Evolutionary conservation across 495 filamentous ascomycete species (phyloP).

Genomic region (Ramalina intermedia): DNA sequence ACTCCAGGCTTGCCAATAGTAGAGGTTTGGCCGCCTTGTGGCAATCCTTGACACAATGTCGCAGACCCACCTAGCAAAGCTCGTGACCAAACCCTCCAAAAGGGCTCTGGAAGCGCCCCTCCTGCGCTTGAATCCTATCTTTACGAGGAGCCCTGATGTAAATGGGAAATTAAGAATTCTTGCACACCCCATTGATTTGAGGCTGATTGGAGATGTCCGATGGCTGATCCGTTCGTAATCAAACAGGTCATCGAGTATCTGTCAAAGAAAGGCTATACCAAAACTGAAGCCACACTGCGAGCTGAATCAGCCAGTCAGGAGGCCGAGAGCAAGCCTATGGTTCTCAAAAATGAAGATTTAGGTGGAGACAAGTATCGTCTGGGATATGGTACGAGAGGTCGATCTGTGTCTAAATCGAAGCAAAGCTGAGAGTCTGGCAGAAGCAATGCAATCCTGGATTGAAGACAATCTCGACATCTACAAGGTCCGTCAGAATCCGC

Average conservation of each 20-base stretch:
- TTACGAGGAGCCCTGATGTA: background rate
- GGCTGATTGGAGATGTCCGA: background rate
- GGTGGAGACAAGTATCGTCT: slow-evolving; percentile 61
- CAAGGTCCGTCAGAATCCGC: slow-evolving; percentile 43
- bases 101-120: background rate
- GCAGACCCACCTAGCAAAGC: too few relatives aligned
- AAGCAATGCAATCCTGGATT: slow-evolving; percentile 53
- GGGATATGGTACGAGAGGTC: slow-evolving; percentile 43
- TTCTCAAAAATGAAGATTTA: slow-evolving; percentile 42
- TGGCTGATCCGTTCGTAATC: slow-evolving; percentile 3
- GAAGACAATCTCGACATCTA: slow-evolving; percentile 85
- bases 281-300: slow-evolving; percentile 84
- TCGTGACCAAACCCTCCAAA: background rate
- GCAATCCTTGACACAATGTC: too few relatives aligned
- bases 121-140: background rate
- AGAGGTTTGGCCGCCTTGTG: too few relatives aligned
- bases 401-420: slow-evolving; percentile 3
- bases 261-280: slow-evolving; percentile 85
- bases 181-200: background rate
- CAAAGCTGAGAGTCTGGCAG: slow-evolving; percentile 5
- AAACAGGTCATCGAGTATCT: slow-evolving; percentile 86
- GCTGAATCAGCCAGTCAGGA: slow-evolving; percentile 75
- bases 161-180: background rate
- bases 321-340: slow-evolving; percentile 59
- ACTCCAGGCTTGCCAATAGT: too few relatives aligned